These are phyloP conservation scores for Backusella macrospora DNA, from an alignment of 192 early-diverging fungal genomes.

Conservation along the genomic window DNA sequence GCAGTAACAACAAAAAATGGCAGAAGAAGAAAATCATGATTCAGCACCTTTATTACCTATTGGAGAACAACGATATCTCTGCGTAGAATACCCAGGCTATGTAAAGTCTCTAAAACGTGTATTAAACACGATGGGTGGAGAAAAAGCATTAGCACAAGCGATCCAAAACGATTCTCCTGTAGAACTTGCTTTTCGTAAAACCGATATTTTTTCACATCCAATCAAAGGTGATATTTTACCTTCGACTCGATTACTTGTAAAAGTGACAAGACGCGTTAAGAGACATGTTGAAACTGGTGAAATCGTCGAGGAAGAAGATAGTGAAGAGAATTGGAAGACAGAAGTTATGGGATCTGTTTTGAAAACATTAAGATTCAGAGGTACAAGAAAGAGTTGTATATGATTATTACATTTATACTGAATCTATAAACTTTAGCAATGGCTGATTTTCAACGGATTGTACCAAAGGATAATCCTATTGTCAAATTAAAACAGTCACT, in stretches of 20 bases:
- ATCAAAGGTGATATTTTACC: constrained; percentile 61
- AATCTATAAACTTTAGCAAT: neutral
- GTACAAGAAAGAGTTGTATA: constrained; percentile 38
- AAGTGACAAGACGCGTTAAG: constrained; percentile 54
- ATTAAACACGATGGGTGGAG: constrained; percentile 53
- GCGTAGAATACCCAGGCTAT: constrained; percentile 61
- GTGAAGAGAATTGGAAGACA: constrained; percentile 33
- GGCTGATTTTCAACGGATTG: constrained; percentile 63
- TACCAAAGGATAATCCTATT: constrained; percentile 50
- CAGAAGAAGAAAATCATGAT: neutral
- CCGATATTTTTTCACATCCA: constrained; percentile 67
- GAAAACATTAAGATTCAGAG: constrained; percentile 66
- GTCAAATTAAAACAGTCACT: constrained; percentile 48
- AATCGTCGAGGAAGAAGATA: constrained; percentile 20
- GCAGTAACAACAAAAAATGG: neutral
- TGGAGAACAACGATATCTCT: constrained; percentile 44
- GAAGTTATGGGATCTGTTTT: constrained; percentile 57
- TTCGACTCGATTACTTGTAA: constrained; percentile 61
- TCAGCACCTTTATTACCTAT: constrained; percentile 20
- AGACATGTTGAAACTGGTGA: constrained; percentile 1
- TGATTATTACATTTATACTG: neutral
- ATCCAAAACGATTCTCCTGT: constrained; percentile 46
- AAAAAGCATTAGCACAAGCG: constrained; percentile 48
- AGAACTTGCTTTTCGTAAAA: constrained; percentile 56
- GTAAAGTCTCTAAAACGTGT: constrained; percentile 46